A percentile compares a stretch with the other conserved stretches of the same genome.
Evolutionary conservation across 2,329 filamentous ascomycete species (phyloP).

Genomic region (Phaeomoniella chlamydospora): DNA sequence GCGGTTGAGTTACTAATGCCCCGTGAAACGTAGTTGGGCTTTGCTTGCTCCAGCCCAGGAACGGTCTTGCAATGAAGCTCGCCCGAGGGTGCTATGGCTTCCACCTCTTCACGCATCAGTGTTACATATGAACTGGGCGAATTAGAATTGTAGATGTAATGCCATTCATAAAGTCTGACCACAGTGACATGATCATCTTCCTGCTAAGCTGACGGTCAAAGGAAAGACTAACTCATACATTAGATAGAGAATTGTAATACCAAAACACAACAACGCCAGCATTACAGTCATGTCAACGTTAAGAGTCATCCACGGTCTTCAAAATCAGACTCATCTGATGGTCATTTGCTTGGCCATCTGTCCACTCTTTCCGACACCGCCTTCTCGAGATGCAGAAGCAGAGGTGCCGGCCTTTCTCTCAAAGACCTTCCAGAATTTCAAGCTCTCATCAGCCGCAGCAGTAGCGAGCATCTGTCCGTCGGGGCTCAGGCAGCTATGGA

Average conservation of each 20-base stretch:
- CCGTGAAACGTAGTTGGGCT: too few relatives aligned
- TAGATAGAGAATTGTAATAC: background rate
- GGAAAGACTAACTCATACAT: background rate
- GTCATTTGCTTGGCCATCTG: conserved; percentile 93
- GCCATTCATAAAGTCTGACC: too few relatives aligned
- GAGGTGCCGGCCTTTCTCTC: conserved; percentile 84
- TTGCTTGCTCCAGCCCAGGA: too few relatives aligned
- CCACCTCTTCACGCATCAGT: too few relatives aligned
- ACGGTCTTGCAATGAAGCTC: too few relatives aligned
- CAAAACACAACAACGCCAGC: background rate
- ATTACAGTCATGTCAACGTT: background rate
- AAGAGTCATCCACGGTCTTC: background rate
- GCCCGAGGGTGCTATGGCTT: too few relatives aligned
- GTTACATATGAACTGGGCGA: too few relatives aligned
- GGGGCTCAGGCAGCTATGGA: conserved; percentile 92
- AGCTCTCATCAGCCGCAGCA: conserved; percentile 84
- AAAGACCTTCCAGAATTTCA: conserved; percentile 99
- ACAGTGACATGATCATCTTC: too few relatives aligned
- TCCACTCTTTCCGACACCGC: conserved; percentile 61
- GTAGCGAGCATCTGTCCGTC: conserved; percentile 97
- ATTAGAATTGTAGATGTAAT: too few relatives aligned
- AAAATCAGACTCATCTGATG: conserved; percentile 49
- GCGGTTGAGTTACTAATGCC: too few relatives aligned
- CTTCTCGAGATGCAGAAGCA: conserved; percentile 46
- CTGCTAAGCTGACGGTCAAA: background rate